A percentile compares a stretch with the other conserved stretches of the same genome.
phyloP scores from a whole-genome alignment of 2,329 filamentous ascomycete genomes.

The Colletotrichum kahawae region DNA sequence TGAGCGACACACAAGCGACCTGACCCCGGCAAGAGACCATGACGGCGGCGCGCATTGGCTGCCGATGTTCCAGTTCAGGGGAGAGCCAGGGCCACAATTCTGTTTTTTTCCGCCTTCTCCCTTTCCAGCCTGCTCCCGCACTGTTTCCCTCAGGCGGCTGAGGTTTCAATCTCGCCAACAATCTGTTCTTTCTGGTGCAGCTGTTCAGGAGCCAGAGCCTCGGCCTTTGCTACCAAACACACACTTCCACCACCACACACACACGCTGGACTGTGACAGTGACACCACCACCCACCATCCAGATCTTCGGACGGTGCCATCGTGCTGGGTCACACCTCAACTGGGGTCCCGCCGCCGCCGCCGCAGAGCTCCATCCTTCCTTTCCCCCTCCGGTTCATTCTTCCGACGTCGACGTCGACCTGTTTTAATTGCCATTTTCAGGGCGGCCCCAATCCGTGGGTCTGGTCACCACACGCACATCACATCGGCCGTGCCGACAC shows the following conservation, averaged over 20 bases:
- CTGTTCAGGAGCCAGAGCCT: background rate
- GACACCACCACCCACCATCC: background rate
- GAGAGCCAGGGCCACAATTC: background rate
- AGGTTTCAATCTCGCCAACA: background rate
- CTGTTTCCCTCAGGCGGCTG: background rate
- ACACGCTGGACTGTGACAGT: background rate
- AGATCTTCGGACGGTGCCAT: conserved; percentile 3
- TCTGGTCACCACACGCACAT: background rate
- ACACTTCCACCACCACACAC: background rate
- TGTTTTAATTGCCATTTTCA: background rate
- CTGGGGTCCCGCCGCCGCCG: background rate
- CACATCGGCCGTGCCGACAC: conserved; percentile 14
- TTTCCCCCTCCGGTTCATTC: background rate
- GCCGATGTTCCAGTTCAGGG: conserved; percentile 8
- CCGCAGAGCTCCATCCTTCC: background rate
- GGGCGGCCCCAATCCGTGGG: background rate
- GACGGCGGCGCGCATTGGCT: background rate
- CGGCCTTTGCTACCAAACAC: background rate
- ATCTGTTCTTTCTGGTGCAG: background rate
- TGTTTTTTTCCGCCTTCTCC: background rate
- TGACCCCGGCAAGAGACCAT: background rate
- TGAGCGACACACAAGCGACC: background rate
- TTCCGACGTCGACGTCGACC: background rate
- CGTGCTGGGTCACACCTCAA: conserved; percentile 9
- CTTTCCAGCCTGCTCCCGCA: background rate